Evolutionary conservation across 192 early-diverging fungal genomes (phyloP), one percentile per base, ranked within the genome.

Genomic region (Chytriomyces confervae): DNA sequence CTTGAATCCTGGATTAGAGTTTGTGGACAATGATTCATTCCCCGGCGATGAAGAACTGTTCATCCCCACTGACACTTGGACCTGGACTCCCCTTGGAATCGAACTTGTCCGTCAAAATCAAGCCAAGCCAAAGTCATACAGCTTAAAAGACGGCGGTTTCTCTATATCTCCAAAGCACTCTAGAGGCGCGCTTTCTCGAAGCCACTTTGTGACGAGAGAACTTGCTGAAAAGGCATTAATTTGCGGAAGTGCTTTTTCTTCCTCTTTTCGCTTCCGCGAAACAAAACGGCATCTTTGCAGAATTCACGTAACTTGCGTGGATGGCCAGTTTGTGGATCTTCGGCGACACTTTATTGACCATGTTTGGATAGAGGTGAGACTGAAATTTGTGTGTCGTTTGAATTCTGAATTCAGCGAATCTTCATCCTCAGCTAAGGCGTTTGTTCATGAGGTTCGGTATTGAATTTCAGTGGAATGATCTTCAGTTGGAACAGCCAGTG

Each of bases 1-100:
- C 10, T 53, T 23, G n/a, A 20, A 6, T 8, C 11, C 8, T 7
- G 2, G 16, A 18, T 45, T 53, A 48, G 72, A 74, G 23, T 77
- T 53, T 61, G 27, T 43, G 43, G 61, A 77, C 24, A 46, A 62
- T 13, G 36, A 36, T 36, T 36, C 36, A 36, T 77, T 77, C 61
- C 76, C 76, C n/a, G 76, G 76, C 7, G 76, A 77, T 69, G 76
- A 77, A 45, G 76, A 77, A 45, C 46, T 77, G 44, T 77, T 69
- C 61, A 57, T 77, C 23, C 44, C 75, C 10, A 68, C 29, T 9
- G 72, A 20, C 8, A n/a, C 11, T 16, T 69, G 66, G 66, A 2
- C 20, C 3, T 48, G 61, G 72, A 74, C 72, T 6, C 57, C 57
- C 6, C 29, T 74, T 29, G 72, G 72, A 45, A 10, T 44, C 50